phyloP scores from a whole-genome alignment of 768 basidiomycete genomes.

The Boletus subcaerulescens region DNA sequence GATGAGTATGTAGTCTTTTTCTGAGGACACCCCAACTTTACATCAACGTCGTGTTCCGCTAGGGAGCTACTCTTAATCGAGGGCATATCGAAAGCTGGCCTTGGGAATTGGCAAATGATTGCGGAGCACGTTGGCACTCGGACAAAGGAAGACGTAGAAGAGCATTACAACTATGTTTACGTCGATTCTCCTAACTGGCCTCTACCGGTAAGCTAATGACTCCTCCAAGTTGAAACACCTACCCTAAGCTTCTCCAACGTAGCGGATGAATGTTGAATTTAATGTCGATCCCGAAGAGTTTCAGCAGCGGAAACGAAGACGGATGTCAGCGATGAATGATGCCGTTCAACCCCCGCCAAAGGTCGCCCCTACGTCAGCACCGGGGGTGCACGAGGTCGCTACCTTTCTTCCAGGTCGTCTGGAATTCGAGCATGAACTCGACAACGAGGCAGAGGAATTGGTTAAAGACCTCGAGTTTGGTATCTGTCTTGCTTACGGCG shows the following conservation, averaged over 20 bases:
- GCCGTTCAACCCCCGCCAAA: constrained; percentile 58
- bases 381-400: constrained; percentile 88
- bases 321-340: constrained; percentile 79
- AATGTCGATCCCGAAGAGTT: constrained; percentile 78
- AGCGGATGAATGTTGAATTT: constrained; percentile 56
- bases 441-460: constrained; percentile 94
- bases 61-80: constrained; percentile 90
- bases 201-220: constrained; percentile 56
- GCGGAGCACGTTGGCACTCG: constrained; percentile 93
- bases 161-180: constrained; percentile 83
- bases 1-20: constrained; percentile 69
- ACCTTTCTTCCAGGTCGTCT: constrained; percentile 95
- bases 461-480: constrained; percentile 97
- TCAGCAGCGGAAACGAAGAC: constrained; percentile 81
- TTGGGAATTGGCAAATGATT: constrained; percentile 97
- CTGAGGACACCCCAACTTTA: background rate
- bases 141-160: constrained; percentile 89
- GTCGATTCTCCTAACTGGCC: constrained; percentile 79
- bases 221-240: constrained; percentile 3
- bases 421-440: constrained; percentile 96
- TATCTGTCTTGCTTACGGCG: constrained; percentile 79
- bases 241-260: background rate
- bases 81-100: constrained; percentile 79
- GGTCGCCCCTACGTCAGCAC: constrained; percentile 80
- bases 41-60: constrained; percentile 3